Base-by-base conservation (phyloP, 306 rosid species). In the Mucuna pruriens region DNA sequence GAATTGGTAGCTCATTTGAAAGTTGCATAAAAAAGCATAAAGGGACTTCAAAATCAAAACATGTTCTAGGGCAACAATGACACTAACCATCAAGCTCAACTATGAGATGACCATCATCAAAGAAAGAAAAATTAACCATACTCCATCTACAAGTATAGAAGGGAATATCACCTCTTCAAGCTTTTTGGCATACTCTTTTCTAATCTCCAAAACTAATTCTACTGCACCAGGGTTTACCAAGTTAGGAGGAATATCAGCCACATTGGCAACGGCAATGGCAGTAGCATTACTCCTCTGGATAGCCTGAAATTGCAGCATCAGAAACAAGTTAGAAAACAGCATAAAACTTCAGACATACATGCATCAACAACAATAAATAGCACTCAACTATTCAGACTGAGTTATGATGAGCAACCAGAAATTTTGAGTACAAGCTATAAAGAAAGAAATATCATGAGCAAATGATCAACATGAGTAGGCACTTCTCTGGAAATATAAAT, bases 121-220 rank as follows among this genome's bases (percentile, higher is more conserved):
- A 16, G 3, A 62, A 45, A 19, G 42, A 77, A 17, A 31, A 57
- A 19, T 40, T 66, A 76, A 44, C 51, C 74, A 49, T 58, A 60
- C 67, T 89, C 72, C 57, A 79, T 69, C 67, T 64, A 79, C 45
- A 3, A 42, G 52, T 52, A 39, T 29, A 29, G 80, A 49, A 70
- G 48, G 54, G 49, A 82, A 67, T 51, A 23, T 80, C 83, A 95
- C 99, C 98, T 91, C 92, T 76, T 91, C 97, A 64, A 93, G 96
- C 88, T 90, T 95, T 86, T 87, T 85, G 82, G 89, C 85, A 77
- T 91, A 93, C 81, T 95, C 97, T 69, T 89, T 90, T 86, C 95
- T 90, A 77, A 89, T 90, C 79, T 90, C 95, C 75, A 90, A 83
- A 77, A 88, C 90, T 78, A 91, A 91, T 74, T 95, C 98, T 67